A percentile compares a stretch with the other conserved stretches of the same genome.
These are phyloP conservation scores for Candida awuae DNA, from an alignment of 805 yeast species.

Conservation along the genomic window DNA sequence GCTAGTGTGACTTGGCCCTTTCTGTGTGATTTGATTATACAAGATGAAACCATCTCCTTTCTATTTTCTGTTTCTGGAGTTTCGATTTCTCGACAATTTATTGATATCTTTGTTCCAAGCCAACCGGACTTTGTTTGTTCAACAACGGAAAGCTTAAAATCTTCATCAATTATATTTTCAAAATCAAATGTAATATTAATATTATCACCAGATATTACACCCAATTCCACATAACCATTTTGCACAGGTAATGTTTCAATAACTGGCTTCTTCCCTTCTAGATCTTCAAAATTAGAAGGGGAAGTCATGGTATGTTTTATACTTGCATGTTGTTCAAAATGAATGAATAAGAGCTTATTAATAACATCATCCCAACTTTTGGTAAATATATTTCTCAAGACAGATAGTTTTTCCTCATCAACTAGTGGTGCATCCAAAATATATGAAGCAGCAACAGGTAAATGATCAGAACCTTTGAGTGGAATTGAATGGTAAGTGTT, in stretches of 20 bases:
- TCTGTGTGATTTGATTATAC: slow-evolving; percentile 26
- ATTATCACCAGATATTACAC: slow-evolving; percentile 10
- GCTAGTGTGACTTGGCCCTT: slow-evolving; percentile 16
- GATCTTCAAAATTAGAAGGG: slow-evolving; percentile 25
- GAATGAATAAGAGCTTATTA: slow-evolving; percentile 31
- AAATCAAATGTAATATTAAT: slow-evolving; percentile 21
- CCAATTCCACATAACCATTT: slow-evolving; percentile 1
- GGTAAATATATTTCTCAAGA: slow-evolving; percentile 30
- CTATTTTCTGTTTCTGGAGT: background rate
- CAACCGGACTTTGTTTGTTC: slow-evolving; percentile 22
- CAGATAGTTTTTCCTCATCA: slow-evolving; percentile 30
- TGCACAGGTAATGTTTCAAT: background rate
- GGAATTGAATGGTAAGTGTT: slow-evolving; percentile 18
- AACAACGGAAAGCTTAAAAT: slow-evolving; percentile 32
- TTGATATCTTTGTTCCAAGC: slow-evolving; percentile 14
- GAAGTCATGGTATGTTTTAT: slow-evolving; percentile 2
- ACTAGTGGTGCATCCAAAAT: slow-evolving; percentile 28
- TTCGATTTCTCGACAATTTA: slow-evolving; percentile 2
- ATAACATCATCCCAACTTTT: slow-evolving; percentile 22
- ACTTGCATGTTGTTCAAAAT: slow-evolving; percentile 24
- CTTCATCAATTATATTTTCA: slow-evolving; percentile 30
- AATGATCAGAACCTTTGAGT: slow-evolving; percentile 41
- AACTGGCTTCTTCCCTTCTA: background rate
- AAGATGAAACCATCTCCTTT: background rate
- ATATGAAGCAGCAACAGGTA: slow-evolving; percentile 41